These are phyloP conservation scores for Aciculosporium take DNA, from an alignment of 2,329 filamentous ascomycete genomes.

Conservation along the genomic window DNA sequence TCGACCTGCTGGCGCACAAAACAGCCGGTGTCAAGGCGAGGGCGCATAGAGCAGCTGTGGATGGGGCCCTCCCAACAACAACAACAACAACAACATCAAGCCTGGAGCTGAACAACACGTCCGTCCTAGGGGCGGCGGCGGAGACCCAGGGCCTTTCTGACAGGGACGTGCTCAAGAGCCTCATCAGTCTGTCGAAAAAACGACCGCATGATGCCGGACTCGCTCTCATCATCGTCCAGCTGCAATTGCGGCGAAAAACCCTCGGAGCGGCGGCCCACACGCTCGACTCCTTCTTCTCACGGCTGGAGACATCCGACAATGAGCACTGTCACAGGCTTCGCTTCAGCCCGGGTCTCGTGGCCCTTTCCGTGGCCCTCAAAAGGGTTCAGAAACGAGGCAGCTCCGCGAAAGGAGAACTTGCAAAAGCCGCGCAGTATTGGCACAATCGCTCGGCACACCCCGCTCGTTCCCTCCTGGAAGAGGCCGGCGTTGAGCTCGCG, in stretches of 20 bases:
- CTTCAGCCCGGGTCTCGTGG: conserved; percentile 73
- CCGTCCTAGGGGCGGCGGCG: conserved; percentile 55
- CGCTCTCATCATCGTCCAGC: conserved; percentile 63
- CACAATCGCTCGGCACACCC: conserved; percentile 35
- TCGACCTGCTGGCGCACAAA: conserved; percentile 55
- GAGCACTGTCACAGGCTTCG: conserved; percentile 52
- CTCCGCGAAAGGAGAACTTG: conserved; percentile 58
- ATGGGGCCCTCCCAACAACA: conserved; percentile 14
- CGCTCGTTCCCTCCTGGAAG: conserved; percentile 55
- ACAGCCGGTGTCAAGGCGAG: conserved; percentile 43
- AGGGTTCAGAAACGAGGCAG: conserved; percentile 57
- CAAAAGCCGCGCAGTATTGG: conserved; percentile 74
- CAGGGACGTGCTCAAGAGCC: conserved; percentile 53
- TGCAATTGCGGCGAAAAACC: conserved; percentile 62
- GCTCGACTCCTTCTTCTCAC: conserved; percentile 60
- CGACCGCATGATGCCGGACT: conserved; percentile 70
- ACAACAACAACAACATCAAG: conserved; percentile 16
- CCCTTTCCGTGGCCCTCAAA: conserved; percentile 67
- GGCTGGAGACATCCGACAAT: conserved; percentile 48
- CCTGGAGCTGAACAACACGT: conserved; percentile 25
- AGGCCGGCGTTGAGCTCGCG: conserved; percentile 71
- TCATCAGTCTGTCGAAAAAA: conserved; percentile 56
- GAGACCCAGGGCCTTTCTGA: conserved; percentile 48
- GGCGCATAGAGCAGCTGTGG: conserved; percentile 29
- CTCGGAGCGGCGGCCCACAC: conserved; percentile 58